A percentile compares a stretch with the other conserved stretches of the same genome.
Evolutionary conservation across 139 green algal genomes (phyloP).

Genomic region (Chlorella sp.): DNA sequence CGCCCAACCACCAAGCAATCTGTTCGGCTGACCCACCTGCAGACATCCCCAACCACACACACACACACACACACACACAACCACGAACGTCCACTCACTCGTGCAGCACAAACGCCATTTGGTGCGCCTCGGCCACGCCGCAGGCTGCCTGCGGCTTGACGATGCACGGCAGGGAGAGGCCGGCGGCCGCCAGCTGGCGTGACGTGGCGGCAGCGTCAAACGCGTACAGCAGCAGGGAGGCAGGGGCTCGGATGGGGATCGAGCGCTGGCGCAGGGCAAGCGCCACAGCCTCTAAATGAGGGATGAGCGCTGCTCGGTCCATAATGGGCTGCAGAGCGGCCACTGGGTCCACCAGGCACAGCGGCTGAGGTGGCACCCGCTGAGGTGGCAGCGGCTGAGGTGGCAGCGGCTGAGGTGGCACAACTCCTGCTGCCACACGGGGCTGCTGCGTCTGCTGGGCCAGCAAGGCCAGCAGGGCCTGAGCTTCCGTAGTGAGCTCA

Average conservation of each 20-base stretch:
- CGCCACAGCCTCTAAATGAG: conserved; percentile 29
- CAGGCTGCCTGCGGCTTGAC: conserved; percentile 80
- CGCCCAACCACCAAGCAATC: background rate
- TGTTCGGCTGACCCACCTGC: background rate
- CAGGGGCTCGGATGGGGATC: conserved; percentile 27
- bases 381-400: background rate
- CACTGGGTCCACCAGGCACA: conserved; percentile 35
- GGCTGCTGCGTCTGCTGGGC: background rate
- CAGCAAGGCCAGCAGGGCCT: conserved; percentile 7
- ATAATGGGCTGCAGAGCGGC: conserved; percentile 24
- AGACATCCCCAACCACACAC: background rate
- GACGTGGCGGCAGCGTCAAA: background rate
- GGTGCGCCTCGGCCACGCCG: conserved; percentile 71
- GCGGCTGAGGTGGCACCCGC: background rate
- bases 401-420: background rate
- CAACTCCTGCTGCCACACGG: background rate
- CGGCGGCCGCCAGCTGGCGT: conserved; percentile 26
- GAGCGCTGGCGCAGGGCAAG: conserved; percentile 5
- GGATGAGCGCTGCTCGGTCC: conserved; percentile 39
- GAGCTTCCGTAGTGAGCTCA: background rate
- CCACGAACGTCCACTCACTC: background rate
- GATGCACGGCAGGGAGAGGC: conserved; percentile 67
- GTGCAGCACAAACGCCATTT: conserved; percentile 74
- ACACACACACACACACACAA: too few relatives aligned
- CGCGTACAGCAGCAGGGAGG: background rate